phyloP scores from a whole-genome alignment of 176 grass and related monocot genomes.

The Zea luxurians region DNA sequence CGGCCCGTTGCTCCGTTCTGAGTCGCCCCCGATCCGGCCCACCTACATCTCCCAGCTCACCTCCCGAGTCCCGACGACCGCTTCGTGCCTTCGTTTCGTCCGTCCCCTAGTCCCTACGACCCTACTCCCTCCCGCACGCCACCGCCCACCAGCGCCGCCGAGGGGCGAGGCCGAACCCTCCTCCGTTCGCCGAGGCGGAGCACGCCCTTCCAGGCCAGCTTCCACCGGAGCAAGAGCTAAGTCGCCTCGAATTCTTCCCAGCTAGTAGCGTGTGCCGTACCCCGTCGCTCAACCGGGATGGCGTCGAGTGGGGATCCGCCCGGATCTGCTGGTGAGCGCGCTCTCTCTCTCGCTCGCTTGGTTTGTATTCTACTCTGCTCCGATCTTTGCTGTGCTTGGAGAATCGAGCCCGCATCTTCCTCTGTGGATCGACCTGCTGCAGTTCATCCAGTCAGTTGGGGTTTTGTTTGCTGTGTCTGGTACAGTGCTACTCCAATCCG shows the following conservation, averaged over 20 bases:
- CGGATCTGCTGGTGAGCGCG: constrained; percentile 28
- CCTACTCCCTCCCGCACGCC: constrained; percentile 1
- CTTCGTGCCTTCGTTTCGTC: neutral
- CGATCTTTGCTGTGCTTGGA: neutral
- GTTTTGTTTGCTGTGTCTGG: neutral
- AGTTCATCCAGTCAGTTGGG: neutral
- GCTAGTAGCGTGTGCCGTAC: neutral
- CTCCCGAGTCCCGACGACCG: neutral
- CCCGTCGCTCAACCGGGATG: neutral
- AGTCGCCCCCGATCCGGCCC: neutral
- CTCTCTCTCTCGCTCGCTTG: neutral
- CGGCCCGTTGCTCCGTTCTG: neutral
- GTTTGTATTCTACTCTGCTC: neutral
- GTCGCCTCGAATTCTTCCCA: neutral
- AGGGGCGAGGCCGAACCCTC: neutral
- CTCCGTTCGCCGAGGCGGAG: neutral
- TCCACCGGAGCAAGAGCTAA: neutral
- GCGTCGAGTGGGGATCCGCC: constrained; percentile 37
- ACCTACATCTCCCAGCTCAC: neutral
- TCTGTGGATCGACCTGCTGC: neutral
- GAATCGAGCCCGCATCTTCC: neutral
- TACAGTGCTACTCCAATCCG: neutral
- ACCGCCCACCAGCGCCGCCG: constrained; percentile 21
- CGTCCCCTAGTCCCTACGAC: neutral
- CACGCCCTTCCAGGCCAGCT: neutral